phyloP scores from a whole-genome alignment of 129 eudicot species.

The Oenanthe sinensis region DNA sequence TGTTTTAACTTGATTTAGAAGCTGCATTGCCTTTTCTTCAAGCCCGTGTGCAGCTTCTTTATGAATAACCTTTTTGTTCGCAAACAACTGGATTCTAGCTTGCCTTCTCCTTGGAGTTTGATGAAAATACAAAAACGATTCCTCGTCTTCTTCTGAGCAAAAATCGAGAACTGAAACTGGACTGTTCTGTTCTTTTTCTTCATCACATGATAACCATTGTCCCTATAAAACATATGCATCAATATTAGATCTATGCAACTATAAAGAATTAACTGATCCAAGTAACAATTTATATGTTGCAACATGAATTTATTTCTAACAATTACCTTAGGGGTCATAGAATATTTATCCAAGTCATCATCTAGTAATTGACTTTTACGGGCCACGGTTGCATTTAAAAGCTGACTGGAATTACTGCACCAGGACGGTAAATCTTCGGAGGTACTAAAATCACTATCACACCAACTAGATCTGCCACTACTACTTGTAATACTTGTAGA shows the following conservation, averaged over 20 bases:
- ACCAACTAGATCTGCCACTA: constrained; percentile 54
- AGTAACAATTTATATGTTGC: background rate
- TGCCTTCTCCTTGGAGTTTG: constrained; percentile 20
- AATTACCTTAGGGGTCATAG: background rate
- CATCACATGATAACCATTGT: constrained; percentile 19
- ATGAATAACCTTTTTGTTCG: background rate
- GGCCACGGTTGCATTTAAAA: background rate
- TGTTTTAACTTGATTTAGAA: constrained; percentile 23
- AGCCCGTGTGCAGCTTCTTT: constrained; percentile 15
- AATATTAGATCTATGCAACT: background rate
- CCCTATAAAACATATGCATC: background rate
- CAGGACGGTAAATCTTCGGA: constrained; percentile 52
- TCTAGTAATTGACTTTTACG: no score
- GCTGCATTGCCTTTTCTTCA: constrained; percentile 37
- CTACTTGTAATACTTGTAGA: constrained; percentile 8
- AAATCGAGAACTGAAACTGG: constrained; percentile 79
- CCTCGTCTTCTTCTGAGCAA: constrained; percentile 38
- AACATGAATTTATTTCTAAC: background rate
- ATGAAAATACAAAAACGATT: constrained; percentile 23
- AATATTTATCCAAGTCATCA: background rate
- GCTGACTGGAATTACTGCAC: constrained; percentile 13
- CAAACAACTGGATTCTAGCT: constrained; percentile 4
- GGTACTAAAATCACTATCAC: constrained; percentile 57
- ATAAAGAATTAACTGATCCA: background rate
- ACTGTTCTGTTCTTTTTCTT: constrained; percentile 43